Base-by-base conservation (phyloP, 139 green algal species). In the Chlorella sorokiniana region DNA sequence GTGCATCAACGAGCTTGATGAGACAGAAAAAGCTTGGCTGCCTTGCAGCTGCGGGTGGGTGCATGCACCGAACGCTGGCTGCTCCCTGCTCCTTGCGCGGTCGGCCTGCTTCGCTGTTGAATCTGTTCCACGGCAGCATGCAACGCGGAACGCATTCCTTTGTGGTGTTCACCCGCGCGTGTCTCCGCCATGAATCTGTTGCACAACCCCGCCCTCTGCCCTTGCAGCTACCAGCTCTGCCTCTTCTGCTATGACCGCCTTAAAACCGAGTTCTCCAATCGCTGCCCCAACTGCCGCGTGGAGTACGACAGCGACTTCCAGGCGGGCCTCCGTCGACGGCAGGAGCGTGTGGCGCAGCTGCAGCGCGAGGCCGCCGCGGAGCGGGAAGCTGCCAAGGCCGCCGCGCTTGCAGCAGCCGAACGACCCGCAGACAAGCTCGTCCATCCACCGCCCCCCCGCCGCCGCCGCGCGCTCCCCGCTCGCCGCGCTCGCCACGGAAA, bases 141-240 rank as follows among this genome's bases (percentile, higher is more conserved):
- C n/a, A n/a, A n/a, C n/a, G n/a, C n/a, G n/a, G n/a, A n/a, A 59
- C 11, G 48, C 14, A 10, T 67, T 10, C 59, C 59, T n/a, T 67
- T n/a, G 20, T n/a, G 59, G 31, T 42, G 31, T 16, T 59, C 63
- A 69, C 9, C 9, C 63, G 27, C 18, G 63, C 31, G 11, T 40
- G n/a, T 41, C 63, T 0, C 54, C 37, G 33, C n/a, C 48, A 11
- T 25, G 48, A 11, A 59, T 63, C 4, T 33, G 35, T 20, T 67
- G 20, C 23, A 18, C 7, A 45, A 40, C 6, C 63, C 33, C 71
- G n/a, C 22, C 18, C 56, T 35, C 11, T 41, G 27, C 42, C 0
- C 35, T 31, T 82, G 88, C 82, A 88, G 88, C 67, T 92, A 91
- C 68, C 89, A 92, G 72, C 78, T 92, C 9, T 92, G 89, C 48